These are phyloP conservation scores for Coelastrella sp. DNA, from an alignment of 139 green algal species.

Conservation along the genomic window DNA sequence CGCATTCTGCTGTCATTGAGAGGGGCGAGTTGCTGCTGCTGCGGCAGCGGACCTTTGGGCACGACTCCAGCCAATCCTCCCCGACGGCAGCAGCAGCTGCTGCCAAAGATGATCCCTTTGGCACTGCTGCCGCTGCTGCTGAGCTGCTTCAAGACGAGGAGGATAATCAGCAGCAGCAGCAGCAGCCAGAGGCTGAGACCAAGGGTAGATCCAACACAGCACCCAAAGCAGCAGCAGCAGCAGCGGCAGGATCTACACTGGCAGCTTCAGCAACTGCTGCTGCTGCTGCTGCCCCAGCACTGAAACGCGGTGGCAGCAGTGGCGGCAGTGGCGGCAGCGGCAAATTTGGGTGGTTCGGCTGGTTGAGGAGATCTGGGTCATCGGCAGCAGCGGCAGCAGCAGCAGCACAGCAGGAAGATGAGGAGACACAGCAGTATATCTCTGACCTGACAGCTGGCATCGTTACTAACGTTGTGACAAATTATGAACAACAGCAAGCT, in stretches of 20 bases:
- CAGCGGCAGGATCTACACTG: neutral
- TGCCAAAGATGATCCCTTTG: too few relatives aligned
- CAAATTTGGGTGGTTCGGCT: neutral
- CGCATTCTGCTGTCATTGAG: neutral
- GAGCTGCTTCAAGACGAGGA: neutral
- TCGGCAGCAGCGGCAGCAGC: conserved; percentile 2
- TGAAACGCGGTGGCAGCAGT: neutral
- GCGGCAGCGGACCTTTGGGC: neutral
- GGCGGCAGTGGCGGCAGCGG: conserved; percentile 5
- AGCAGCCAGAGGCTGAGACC: too few relatives aligned
- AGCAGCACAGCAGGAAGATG: neutral
- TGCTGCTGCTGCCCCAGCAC: conserved; percentile 7
- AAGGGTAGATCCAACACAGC: too few relatives aligned
- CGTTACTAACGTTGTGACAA: too few relatives aligned
- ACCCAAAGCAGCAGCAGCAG: neutral
- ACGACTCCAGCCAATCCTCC: too few relatives aligned
- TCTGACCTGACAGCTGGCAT: too few relatives aligned
- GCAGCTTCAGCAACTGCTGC: neutral
- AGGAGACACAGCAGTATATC: neutral
- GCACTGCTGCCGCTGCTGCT: neutral
- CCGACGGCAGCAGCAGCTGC: too few relatives aligned
- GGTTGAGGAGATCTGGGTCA: too few relatives aligned
- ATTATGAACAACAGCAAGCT: too few relatives aligned
- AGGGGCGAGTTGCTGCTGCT: conserved; percentile 9
- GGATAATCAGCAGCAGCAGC: too few relatives aligned